Evolutionary conservation across 768 basidiomycete genomes (phyloP).

Genomic region (Termitomyces sp.): DNA sequence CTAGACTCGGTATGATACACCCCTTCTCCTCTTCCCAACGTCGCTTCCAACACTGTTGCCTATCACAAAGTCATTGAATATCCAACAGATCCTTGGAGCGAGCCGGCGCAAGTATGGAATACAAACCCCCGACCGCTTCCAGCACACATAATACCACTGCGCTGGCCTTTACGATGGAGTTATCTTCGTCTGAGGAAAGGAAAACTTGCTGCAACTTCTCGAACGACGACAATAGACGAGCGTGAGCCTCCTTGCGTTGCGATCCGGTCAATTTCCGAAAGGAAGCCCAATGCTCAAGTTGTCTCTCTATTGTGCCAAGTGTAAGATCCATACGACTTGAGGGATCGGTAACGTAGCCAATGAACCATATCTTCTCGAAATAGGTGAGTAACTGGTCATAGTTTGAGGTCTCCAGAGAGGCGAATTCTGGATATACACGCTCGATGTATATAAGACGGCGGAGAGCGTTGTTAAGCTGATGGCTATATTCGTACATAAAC

Average conservation of each 20-base stretch:
- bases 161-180: rapidly evolving
- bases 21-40: too few species aligned
- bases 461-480: background rate
- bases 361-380: background rate
- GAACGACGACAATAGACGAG: background rate
- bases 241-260: background rate
- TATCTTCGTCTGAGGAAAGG: background rate
- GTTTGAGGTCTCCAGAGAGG: background rate
- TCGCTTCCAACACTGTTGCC: background rate
- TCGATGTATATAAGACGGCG: background rate
- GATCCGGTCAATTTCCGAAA: background rate
- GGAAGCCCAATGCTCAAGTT: background rate
- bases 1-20: too few species aligned
- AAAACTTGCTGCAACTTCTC: background rate
- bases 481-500: background rate
- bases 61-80: background rate
- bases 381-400: background rate
- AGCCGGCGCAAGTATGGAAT: background rate
- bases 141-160: background rate
- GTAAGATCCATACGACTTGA: too few species aligned
- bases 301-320: background rate
- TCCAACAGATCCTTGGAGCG: background rate
- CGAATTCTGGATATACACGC: background rate
- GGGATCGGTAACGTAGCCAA: background rate
- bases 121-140: background rate